Base-by-base conservation (phyloP, 345 rosid species). In the Eucalyptus tenuipes region DNA sequence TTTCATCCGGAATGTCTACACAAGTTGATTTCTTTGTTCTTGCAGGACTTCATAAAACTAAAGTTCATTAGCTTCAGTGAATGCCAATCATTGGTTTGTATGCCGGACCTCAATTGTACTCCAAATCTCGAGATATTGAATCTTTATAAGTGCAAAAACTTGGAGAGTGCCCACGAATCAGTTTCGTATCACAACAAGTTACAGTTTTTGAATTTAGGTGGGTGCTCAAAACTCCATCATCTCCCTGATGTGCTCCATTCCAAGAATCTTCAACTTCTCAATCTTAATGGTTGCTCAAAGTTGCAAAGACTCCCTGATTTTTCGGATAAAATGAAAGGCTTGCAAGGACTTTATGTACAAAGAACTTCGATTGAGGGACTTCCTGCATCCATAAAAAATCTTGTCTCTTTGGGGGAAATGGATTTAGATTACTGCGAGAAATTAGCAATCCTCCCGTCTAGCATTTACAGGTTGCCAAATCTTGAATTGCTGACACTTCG, bases 401-500 rank as follows among this genome's bases (percentile, higher is more conserved):
- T 57, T 10, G 15, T 57, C 64, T 25, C n/a, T 57, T 57, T 25
- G 64, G 4, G 27, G 29, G 12, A 13, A 10, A 9, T 45, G 11
- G 4, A 45, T 45, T 45, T 45, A 45, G 0, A 1, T 42, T 1
- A 10, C 0, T 10, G 48, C 48, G 10, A 45, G 11, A 45, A 45
- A 45, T 45, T 45, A 11, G 0, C 48, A 45, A 45, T 45, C 48
- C 11, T 45, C 0, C 48, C 48, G 48, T 10, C 48, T 45, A 45
- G 48, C 48, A 45, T 45, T 45, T 45, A 45, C 48, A 45, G 0
- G 48, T 45, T 45, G 48, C 12, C 1, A 45, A 45, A 45, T 3
- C 48, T 45, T 45, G 4, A 45, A 45, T 45, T 0, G 1, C 12
- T 45, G 1, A 0, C 0, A 1, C 48, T 45, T 45, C 12, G 0